Conservation (phyloP, 768 basidiomycete genomes). For the Kwoniella newhampshirensis region DNA sequence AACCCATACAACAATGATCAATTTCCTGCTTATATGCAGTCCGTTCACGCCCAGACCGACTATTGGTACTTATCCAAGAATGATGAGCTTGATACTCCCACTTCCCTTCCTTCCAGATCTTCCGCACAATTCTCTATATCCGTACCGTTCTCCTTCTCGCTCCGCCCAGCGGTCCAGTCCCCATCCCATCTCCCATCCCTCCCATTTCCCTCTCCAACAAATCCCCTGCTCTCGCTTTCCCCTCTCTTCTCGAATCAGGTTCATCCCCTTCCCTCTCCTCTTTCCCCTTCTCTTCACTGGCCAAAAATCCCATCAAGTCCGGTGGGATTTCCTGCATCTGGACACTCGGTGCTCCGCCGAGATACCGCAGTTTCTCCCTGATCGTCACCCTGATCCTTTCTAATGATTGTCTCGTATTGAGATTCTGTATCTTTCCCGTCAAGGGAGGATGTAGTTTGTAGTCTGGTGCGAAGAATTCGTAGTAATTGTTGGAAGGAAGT, state of each 20-base stretch:
- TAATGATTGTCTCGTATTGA: constrained; percentile 76
- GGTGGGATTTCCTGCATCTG: constrained; percentile 96
- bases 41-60: no score
- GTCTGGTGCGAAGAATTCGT: constrained; percentile 86
- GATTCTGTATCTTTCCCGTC: constrained; percentile 74
- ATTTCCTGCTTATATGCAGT: no score
- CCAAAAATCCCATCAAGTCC: constrained; percentile 70
- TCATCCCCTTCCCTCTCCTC: constrained; percentile 68
- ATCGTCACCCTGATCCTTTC: constrained; percentile 85
- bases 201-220: constrained; percentile 13
- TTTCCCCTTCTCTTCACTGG: constrained; percentile 67
- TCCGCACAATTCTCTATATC: neutral
- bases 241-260: constrained; percentile 12
- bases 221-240: constrained; percentile 6
- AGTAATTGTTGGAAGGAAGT: constrained; percentile 84
- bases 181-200: constrained; percentile 5
- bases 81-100: no score
- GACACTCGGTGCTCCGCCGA: constrained; percentile 95
- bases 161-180: constrained; percentile 3
- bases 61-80: no score
- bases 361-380: constrained; percentile 81
- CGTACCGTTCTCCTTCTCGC: constrained; percentile 5
- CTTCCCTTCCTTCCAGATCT: no score
- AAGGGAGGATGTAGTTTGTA: constrained; percentile 93
- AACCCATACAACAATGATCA: no score